A percentile compares a stretch with the other conserved stretches of the same genome.
Evolutionary conservation across 495 filamentous ascomycete genomes (phyloP).

Genomic region (Xylaria longipes): DNA sequence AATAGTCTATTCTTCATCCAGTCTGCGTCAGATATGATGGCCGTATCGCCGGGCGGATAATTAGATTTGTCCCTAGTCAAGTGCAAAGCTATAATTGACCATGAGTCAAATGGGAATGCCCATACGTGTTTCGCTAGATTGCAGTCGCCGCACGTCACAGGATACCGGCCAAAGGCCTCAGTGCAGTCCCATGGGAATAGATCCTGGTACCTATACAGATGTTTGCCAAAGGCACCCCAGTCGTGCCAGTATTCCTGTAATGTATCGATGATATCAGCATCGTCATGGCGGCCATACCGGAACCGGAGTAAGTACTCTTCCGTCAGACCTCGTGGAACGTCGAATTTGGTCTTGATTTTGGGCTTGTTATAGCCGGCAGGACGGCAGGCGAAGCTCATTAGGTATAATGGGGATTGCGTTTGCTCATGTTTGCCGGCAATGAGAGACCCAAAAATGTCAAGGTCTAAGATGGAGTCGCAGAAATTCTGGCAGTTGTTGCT

Average conservation of each 20-base stretch:
- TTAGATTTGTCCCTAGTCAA: neutral
- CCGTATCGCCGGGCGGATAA: neutral
- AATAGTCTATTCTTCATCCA: conserved; percentile 3
- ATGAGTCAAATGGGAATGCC: conserved; percentile 3
- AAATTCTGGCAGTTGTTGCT: conserved; percentile 9
- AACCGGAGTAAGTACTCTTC: conserved; percentile 5
- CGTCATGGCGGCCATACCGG: conserved; percentile 3
- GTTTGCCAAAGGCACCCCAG: neutral
- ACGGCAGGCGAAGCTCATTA: conserved; percentile 1
- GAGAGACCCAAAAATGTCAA: neutral
- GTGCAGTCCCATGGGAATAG: conserved; percentile 3
- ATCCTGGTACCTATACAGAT: conserved; percentile 5
- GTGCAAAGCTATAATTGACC: neutral
- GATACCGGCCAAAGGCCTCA: conserved; percentile 3
- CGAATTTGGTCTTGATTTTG: conserved; percentile 2
- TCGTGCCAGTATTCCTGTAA: conserved; percentile 4
- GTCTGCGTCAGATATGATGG: neutral
- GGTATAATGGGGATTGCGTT: neutral
- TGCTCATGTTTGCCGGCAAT: neutral
- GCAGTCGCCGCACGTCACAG: neutral
- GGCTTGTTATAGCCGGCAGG: conserved; percentile 1
- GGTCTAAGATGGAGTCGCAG: neutral
- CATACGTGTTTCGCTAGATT: conserved; percentile 5
- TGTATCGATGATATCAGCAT: conserved; percentile 2
- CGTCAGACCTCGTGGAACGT: neutral